Evolutionary conservation across 2,329 filamentous ascomycete genomes (phyloP).

Genomic region (Pestalotiopsis sp.): DNA sequence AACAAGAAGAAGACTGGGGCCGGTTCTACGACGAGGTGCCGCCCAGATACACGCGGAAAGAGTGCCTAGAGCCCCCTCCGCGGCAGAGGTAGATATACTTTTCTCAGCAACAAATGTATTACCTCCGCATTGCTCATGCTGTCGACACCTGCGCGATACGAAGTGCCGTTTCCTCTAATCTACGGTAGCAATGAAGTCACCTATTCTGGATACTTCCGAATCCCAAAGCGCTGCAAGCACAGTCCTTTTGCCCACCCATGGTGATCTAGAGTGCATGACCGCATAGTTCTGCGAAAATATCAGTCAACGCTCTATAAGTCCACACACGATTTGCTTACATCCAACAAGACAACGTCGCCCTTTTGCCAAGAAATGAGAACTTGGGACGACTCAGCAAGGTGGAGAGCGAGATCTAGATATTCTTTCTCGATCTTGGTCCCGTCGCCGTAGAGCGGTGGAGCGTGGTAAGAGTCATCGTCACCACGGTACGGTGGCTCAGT

Average conservation of each 20-base stretch:
- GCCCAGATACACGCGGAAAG: background rate
- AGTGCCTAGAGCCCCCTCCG: background rate
- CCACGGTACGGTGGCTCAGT: constrained; percentile 30
- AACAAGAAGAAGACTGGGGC: background rate
- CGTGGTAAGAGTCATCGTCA: constrained; percentile 34
- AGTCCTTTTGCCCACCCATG: constrained; percentile 30
- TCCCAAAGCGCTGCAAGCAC: constrained; percentile 34
- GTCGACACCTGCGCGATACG: too few species aligned
- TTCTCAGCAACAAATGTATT: too few species aligned
- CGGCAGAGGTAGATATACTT: too few species aligned
- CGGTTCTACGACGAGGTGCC: background rate
- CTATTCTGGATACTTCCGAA: background rate
- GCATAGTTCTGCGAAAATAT: constrained; percentile 30
- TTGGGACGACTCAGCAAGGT: constrained; percentile 25
- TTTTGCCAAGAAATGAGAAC: constrained; percentile 29
- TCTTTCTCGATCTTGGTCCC: constrained; percentile 27
- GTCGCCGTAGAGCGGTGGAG: constrained; percentile 31
- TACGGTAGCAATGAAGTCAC: background rate
- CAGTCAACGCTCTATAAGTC: background rate
- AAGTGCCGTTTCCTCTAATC: too few species aligned
- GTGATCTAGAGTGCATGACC: constrained; percentile 31
- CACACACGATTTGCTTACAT: constrained; percentile 21
- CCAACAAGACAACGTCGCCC: constrained; percentile 31
- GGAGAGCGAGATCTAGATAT: constrained; percentile 29
- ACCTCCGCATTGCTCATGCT: too few species aligned